Evolutionary conservation across 805 yeast species (phyloP).

Genomic region (Wickerhamiella azymoides): DNA sequence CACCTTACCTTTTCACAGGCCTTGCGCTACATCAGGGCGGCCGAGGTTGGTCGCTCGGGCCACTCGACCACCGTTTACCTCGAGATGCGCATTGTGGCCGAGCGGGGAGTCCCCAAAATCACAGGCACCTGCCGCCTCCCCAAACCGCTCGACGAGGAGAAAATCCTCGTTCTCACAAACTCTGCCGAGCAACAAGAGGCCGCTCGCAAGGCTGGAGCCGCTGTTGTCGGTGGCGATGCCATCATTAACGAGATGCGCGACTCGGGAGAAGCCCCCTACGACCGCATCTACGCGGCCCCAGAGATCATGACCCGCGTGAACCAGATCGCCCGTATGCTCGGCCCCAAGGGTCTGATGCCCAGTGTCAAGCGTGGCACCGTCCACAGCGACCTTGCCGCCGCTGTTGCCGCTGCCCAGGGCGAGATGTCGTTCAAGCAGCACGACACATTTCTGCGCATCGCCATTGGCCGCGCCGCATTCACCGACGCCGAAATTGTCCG

Average conservation of each 20-base stretch:
- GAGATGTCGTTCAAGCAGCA: slow-evolving; percentile 68
- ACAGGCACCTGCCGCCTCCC: slow-evolving; percentile 63
- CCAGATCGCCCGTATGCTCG: slow-evolving; percentile 67
- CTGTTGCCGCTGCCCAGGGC: slow-evolving; percentile 46
- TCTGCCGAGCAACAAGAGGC: slow-evolving; percentile 37
- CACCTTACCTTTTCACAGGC: slow-evolving; percentile 64
- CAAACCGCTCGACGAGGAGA: slow-evolving; percentile 50
- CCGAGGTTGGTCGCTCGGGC: slow-evolving; percentile 75
- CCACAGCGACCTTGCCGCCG: slow-evolving; percentile 41
- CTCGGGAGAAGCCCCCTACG: slow-evolving; percentile 43
- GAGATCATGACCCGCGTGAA: slow-evolving; percentile 51
- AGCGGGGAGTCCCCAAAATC: slow-evolving; percentile 64
- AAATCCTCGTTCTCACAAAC: slow-evolving; percentile 54
- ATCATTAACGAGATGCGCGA: slow-evolving; percentile 47
- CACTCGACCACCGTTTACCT: slow-evolving; percentile 57
- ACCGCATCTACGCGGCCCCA: slow-evolving; percentile 74
- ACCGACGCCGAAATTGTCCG: slow-evolving; percentile 60
- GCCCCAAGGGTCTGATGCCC: slow-evolving; percentile 87
- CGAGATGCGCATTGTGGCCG: slow-evolving; percentile 51
- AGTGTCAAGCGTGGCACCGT: slow-evolving; percentile 77
- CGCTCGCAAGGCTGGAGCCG: slow-evolving; percentile 47
- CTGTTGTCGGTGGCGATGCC: slow-evolving; percentile 57
- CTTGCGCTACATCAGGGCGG: slow-evolving; percentile 65
- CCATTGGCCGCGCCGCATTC: slow-evolving; percentile 67
- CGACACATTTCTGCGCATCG: slow-evolving; percentile 43